Percentiles rank a stretch among this genome's conserved stretches.
These are phyloP conservation scores for Plasmodium gonderi DNA, from an alignment of 169 alveolate species.

Conservation along the genomic window DNA sequence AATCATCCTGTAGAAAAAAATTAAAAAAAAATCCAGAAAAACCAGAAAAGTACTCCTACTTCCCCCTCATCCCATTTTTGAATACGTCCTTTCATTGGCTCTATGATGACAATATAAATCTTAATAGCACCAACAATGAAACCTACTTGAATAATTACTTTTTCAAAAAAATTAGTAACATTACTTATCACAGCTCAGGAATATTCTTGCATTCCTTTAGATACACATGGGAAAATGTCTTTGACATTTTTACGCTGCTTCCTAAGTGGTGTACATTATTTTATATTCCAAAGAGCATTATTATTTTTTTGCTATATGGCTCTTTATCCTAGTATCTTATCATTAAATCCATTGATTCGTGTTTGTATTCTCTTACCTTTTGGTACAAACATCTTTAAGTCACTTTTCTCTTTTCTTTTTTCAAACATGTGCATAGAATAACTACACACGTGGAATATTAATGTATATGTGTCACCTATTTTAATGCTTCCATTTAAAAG, in stretches of 20 bases:
- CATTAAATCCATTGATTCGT: too few relatives aligned
- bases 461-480: too few relatives aligned
- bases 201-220: constrained; percentile 84
- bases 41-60: constrained; percentile 39
- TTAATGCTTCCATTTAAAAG: too few relatives aligned
- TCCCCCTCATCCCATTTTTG: constrained; percentile 68
- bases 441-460: not conserved
- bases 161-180: constrained; percentile 55
- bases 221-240: constrained; percentile 77
- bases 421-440: not conserved
- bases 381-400: too few relatives aligned
- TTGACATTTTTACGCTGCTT: constrained; percentile 73
- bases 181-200: constrained; percentile 78
- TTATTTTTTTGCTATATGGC: constrained; percentile 37
- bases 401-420: not conserved
- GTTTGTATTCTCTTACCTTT: too few relatives aligned
- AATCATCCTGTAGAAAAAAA: not conserved
- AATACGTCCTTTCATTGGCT: constrained; percentile 73
- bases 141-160: constrained; percentile 37
- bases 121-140: constrained; percentile 18
- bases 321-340: constrained; percentile 23
- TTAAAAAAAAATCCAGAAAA: not conserved
- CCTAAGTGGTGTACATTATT: constrained; percentile 66
- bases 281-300: constrained; percentile 4
- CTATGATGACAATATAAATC: constrained; percentile 47